Evolutionary conservation across 257 asterid species (phyloP).

Genomic region (Nicotiana attenuata): DNA sequence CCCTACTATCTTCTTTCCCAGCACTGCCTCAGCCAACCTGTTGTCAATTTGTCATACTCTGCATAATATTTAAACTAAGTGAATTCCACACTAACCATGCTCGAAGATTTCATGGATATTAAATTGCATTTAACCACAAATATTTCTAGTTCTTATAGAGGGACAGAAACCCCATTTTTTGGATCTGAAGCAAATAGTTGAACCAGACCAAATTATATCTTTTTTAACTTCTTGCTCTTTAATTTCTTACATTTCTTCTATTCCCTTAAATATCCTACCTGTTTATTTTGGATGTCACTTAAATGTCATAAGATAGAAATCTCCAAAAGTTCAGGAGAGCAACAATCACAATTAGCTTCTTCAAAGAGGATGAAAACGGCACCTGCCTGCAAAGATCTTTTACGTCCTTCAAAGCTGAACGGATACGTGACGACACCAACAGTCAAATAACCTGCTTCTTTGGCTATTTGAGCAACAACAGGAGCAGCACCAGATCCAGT

Average conservation of each 20-base stretch:
- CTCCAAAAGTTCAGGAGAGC: not conserved
- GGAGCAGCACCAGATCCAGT: slow-evolving; percentile 99
- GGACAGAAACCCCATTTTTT: not conserved
- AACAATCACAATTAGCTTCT: not conserved
- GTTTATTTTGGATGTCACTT: not conserved
- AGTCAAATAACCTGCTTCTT: slow-evolving; percentile 91
- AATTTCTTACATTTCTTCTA: not conserved
- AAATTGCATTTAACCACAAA: not conserved
- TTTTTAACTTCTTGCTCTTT: not conserved
- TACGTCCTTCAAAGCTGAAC: slow-evolving; percentile 97
- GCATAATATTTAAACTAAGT: not conserved
- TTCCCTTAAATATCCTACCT: not conserved
- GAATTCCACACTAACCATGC: not conserved
- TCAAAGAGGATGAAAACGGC: slow-evolving; percentile 11
- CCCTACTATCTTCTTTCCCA: not conserved
- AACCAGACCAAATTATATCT: not conserved
- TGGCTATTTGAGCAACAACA: slow-evolving; percentile 85
- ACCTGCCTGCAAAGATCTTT: slow-evolving; percentile 79
- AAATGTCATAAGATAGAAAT: not conserved
- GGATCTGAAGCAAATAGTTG: not conserved
- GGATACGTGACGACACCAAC: slow-evolving; percentile 98
- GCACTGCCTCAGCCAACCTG: not conserved
- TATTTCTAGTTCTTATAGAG: not conserved
- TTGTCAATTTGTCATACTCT: not conserved
- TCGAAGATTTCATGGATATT: not conserved